These are phyloP conservation scores for Solanum chiquidenum DNA, from an alignment of 257 asterid species.

Conservation along the genomic window DNA sequence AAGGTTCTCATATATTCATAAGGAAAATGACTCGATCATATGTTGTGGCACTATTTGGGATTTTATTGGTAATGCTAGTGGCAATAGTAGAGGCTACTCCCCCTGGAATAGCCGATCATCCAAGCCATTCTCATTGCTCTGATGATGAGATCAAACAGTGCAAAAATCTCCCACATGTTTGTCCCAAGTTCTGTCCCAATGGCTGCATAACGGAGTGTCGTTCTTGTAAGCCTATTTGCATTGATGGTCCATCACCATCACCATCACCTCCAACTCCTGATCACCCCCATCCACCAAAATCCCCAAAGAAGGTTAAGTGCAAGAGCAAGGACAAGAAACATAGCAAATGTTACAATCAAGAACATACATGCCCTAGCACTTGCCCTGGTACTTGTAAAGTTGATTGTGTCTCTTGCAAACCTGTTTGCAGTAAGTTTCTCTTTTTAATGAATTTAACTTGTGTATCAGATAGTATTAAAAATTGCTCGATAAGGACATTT, in stretches of 20 bases:
- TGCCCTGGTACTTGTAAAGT: slow-evolving; percentile 36
- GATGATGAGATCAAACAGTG: slow-evolving; percentile 29
- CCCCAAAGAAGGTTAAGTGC: slow-evolving; percentile 28
- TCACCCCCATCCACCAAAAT: not conserved
- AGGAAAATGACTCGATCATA: not conserved
- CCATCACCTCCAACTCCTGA: not conserved
- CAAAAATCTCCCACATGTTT: slow-evolving; percentile 43
- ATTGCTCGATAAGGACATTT: not conserved
- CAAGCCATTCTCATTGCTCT: slow-evolving; percentile 38
- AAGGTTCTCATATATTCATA: not conserved
- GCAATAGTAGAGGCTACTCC: slow-evolving; percentile 18
- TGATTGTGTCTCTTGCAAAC: slow-evolving; percentile 50
- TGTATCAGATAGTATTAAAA: not conserved
- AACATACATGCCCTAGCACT: slow-evolving; percentile 32
- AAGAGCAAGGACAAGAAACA: slow-evolving; percentile 27
- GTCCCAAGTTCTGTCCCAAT: slow-evolving; percentile 47
- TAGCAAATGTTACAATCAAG: slow-evolving; percentile 23
- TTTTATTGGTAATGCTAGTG: not conserved
- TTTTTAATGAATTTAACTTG: not conserved
- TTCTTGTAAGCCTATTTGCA: slow-evolving; percentile 40
- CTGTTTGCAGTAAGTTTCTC: slow-evolving; percentile 43
- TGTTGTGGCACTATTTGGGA: not conserved
- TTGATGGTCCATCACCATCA: not conserved
- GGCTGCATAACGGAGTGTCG: slow-evolving; percentile 30
- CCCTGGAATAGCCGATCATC: not conserved